These are phyloP conservation scores for Candida tropicalis DNA, from an alignment of 1,139 yeast species.

Conservation along the genomic window DNA sequence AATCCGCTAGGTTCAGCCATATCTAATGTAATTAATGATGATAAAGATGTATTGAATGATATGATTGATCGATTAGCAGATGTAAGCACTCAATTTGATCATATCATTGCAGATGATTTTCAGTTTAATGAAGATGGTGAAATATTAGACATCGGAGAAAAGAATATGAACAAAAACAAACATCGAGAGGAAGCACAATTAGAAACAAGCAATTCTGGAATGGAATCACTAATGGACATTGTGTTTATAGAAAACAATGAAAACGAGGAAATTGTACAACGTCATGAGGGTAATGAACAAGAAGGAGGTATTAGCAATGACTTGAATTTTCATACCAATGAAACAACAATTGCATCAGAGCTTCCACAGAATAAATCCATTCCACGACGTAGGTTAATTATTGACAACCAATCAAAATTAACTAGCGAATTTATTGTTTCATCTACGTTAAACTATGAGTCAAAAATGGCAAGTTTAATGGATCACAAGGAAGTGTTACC, in stretches of 20 bases:
- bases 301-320: constrained; percentile 12
- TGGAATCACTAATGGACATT: constrained; percentile 9
- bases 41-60: constrained; percentile 16
- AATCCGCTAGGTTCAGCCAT: constrained; percentile 6
- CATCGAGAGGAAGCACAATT: neutral
- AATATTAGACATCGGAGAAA: constrained; percentile 11
- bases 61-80: constrained; percentile 14
- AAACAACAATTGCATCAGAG: neutral
- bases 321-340: constrained; percentile 11
- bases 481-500: constrained; percentile 1
- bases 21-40: neutral
- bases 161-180: neutral
- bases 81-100: neutral
- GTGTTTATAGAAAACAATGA: constrained; percentile 13
- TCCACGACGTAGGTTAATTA: constrained; percentile 7
- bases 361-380: neutral
- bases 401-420: constrained; percentile 15
- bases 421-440: constrained; percentile 10
- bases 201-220: neutral
- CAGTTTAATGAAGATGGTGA: constrained; percentile 21
- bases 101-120: constrained; percentile 14
- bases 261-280: constrained; percentile 3
- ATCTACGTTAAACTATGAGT: constrained; percentile 1
- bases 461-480: constrained; percentile 8
- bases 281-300: constrained; percentile 7